These are phyloP conservation scores for Spinacia oleracea DNA, from an alignment of 179 eudicot species.

Conservation along the genomic window DNA sequence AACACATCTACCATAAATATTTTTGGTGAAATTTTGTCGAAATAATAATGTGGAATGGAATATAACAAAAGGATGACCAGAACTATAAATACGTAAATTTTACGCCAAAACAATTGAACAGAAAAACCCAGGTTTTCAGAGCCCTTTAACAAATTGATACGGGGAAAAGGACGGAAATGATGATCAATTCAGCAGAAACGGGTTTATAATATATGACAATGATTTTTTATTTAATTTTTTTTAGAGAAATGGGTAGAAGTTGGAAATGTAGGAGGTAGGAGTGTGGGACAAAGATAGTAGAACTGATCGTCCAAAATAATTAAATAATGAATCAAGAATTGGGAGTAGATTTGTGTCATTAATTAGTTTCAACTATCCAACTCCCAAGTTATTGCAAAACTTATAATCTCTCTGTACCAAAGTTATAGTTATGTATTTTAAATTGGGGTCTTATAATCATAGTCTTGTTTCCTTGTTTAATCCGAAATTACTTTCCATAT, in stretches of 20 bases:
- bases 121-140: background rate
- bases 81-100: background rate
- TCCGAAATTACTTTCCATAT: no score
- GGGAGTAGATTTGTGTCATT: constrained; percentile 12
- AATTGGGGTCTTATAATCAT: no score
- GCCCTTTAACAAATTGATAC: background rate
- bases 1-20: no score
- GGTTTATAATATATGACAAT: constrained; percentile 4
- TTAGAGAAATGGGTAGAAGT: background rate
- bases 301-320: background rate
- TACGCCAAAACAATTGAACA: background rate
- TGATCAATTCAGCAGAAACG: background rate
- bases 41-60: no score
- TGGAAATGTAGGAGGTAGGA: background rate
- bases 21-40: no score
- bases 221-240: background rate
- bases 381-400: background rate
- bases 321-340: background rate
- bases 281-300: background rate
- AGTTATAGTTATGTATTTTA: no score
- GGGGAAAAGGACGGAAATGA: background rate
- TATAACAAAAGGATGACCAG: background rate
- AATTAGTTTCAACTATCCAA: constrained; percentile 8
- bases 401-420: no score
- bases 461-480: no score